Base-by-base conservation (phyloP, 2,329 filamentous ascomycete species). In the Plenodomus tracheiphilus region DNA sequence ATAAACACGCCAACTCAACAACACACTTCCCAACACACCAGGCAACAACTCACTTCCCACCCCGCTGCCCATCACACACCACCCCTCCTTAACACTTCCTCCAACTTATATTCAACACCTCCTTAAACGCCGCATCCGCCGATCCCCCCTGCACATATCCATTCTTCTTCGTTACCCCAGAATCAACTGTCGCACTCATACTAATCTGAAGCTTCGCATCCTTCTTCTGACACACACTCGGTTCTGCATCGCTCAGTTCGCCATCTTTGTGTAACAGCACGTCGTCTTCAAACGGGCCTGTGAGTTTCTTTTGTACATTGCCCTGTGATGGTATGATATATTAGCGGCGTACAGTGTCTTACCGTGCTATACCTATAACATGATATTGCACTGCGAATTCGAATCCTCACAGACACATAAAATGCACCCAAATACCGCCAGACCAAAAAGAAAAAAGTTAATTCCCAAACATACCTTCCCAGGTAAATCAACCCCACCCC, bases 391-490 rank as follows among this genome's bases (percentile, higher is more conserved):
- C n/a, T n/a, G n/a, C n/a, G n/a, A n/a, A n/a, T n/a, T n/a, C n/a
- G n/a, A n/a, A n/a, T n/a, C n/a, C n/a, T n/a, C n/a, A n/a, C n/a
- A n/a, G n/a, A n/a, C n/a, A n/a, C n/a, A n/a, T n/a, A n/a, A n/a
- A n/a, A n/a, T n/a, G n/a, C n/a, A n/a, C n/a, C n/a, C n/a, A n/a
- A n/a, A n/a, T n/a, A n/a, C n/a, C n/a, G n/a, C n/a, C n/a, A n/a
- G n/a, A n/a, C n/a, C n/a, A n/a, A n/a, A n/a, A n/a, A n/a, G n/a
- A n/a, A n/a, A n/a, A n/a, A n/a, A n/a, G n/a, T n/a, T n/a, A n/a
- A n/a, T n/a, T n/a, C n/a, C n/a, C n/a, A n/a, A 2, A 17, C 55
- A 17, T 49, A 66, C 64, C 54, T 66, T 67, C 22, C 62, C 61
- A 25, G 58, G 54, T 40, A 65, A 35, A 49, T 66, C 64, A 2